Base-by-base conservation (phyloP, 345 rosid species). In the Eucalyptus regnans region DNA sequence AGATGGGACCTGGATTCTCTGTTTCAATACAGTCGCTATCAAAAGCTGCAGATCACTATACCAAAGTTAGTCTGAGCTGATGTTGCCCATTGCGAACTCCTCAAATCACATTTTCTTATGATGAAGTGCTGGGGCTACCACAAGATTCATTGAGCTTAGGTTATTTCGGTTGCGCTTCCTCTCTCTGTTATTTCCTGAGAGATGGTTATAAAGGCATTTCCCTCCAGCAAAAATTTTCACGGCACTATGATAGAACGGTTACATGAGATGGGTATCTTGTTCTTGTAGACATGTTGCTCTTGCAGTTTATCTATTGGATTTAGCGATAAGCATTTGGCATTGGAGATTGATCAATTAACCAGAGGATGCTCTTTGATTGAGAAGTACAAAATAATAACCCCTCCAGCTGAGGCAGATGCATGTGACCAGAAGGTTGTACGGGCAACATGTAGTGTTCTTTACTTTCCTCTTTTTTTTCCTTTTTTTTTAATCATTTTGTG, bases 1-100 rank as follows among this genome's bases (percentile, higher is more conserved):
- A 98, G 99, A 95, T 98, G 98, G 99, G 99, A 86, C 93, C 93
- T 51, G 98, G 97, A 86, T 98, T 91, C 89, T 94, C 94, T 11
- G 94, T 97, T 84, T 95, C 99, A 54, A 94, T 98, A 92, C 98
- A 97, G 90, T 98, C 99, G 7, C 86, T 98, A 90, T 97, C 99
- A 37, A 95, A 96, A 95, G 99, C 99, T 90, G 98, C 94, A 10
- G 99, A 97, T 91, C 93, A 92, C 86, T 94, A 92, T 91, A 92
- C 86, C 95, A 97, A 94, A 91, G 90, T 90, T 79, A 93, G 91
- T 89, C 92, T 92, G 54, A 93, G 93, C 86, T 93, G 91, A 91
- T 89, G 86, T 64, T 27, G 71, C 27, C 86, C 17, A 2, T 43
- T 2, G 4, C 23, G 3, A 71, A n/a, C 20, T 51, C 62, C 83